Base-by-base conservation (phyloP, 306 rosid genomes). In the Herpetospermum pedunculosum region DNA sequence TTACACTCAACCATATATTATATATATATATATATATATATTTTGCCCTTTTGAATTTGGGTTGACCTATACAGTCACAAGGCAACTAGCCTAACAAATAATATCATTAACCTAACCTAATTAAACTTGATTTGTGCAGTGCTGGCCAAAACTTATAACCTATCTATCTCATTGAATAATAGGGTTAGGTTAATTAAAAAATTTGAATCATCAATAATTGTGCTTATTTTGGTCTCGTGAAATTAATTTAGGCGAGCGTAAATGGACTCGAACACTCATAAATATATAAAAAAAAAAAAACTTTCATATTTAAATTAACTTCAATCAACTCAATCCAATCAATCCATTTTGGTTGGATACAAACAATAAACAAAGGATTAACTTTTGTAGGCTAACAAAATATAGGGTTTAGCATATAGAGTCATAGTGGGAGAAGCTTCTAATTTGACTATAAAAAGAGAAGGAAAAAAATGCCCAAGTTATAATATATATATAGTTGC, bases 371-470 rank as follows among this genome's bases (percentile, higher is more conserved):
- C 40, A 59, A 59, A 32, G 13, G 13, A 6, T 59, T 30, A 32
- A 29, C 41, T 59, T 59, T 30, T 30, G 43, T 64, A 37, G 48
- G 21, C 69, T 59, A 32, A n/a, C 0, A 10, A 16, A 25, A 62
- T 34, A 1, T 64, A 38, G 49, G 18, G 71, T 63, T 57, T 63
- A 64, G 18, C 47, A 37, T 64, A 19, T 19, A 19, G 29, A 21
- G 21, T 64, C 8, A 6, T 64, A 64, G 32, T 64, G 72, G 72
- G 11, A 38, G 72, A 64, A 64, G 49, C 72, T 64, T 64, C 72
- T 64, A 64, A 1, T 63, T 63, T 63, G 70, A 63, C 70, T 34
- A 0, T 8, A 19, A 37, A 63, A 59, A 32, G 23, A 15, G 60
- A 4, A 10, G 35, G 0, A 5, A 4, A 21, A 19, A 4, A 15